A percentile compares a stretch with the other conserved stretches of the same genome.
Conservation (phyloP, 441 rosid genomes). For the Daphne laureola region DNA sequence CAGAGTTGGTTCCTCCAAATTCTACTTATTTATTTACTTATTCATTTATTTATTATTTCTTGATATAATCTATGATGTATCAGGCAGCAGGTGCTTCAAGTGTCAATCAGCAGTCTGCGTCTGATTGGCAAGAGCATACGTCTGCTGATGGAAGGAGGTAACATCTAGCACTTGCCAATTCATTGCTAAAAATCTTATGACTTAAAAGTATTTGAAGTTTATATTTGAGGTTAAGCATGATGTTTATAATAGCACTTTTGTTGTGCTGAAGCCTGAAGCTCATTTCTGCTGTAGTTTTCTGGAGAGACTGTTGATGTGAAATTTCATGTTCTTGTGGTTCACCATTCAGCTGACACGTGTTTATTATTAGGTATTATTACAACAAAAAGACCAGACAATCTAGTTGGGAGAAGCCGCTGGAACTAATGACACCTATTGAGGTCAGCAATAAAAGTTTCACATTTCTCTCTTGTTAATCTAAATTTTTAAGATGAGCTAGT, state of each 20-base stretch:
- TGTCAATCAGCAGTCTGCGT: conserved; percentile 41
- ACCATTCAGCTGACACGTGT: conserved; percentile 11
- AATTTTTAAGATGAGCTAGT: conserved; percentile 4
- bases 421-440: conserved; percentile 96
- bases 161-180: conserved; percentile 15
- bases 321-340: background rate
- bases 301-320: background rate
- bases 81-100: conserved; percentile 37
- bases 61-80: conserved; percentile 11
- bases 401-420: conserved; percentile 97
- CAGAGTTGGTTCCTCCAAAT: background rate
- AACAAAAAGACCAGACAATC: conserved; percentile 90
- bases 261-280: conserved; percentile 2
- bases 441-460: conserved; percentile 31
- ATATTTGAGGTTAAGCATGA: background rate
- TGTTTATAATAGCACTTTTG: conserved; percentile 2
- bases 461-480: conserved; percentile 12
- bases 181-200: conserved; percentile 1
- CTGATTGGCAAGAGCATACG: conserved; percentile 96
- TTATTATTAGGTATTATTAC: conserved; percentile 72
- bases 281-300: conserved; percentile 1
- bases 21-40: too few relatives aligned
- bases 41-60: too few relatives aligned
- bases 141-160: conserved; percentile 90
- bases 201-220: background rate